Percentiles rank a stretch among this genome's conserved stretches.
phyloP scores from a whole-genome alignment of 768 basidiomycete genomes.

The Pulveroboletus sp. region DNA sequence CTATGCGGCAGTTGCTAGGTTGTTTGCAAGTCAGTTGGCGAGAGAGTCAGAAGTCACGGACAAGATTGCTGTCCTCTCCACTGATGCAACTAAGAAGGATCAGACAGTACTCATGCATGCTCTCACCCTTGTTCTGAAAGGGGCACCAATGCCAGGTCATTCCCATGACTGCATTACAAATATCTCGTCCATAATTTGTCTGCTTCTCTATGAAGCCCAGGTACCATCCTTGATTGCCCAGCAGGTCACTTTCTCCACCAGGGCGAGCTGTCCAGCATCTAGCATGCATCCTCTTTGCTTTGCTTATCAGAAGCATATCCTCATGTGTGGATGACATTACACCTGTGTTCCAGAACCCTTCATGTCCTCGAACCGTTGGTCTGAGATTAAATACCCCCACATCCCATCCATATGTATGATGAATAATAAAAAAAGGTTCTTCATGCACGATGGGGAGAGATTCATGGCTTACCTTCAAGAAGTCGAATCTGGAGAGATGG shows the following conservation, averaged over 20 bases:
- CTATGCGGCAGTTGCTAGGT: constrained; percentile 57
- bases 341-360: constrained; percentile 50
- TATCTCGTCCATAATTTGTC: constrained; percentile 58
- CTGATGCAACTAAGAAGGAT: constrained; percentile 22
- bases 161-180: constrained; percentile 63
- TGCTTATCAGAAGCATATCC: constrained; percentile 55
- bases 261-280: constrained; percentile 33
- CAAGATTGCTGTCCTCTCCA: constrained; percentile 34
- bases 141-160: constrained; percentile 59
- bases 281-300: constrained; percentile 46
- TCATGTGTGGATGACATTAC: constrained; percentile 51
- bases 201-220: constrained; percentile 45
- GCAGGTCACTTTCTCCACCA: constrained; percentile 14
- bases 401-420: constrained; percentile 63
- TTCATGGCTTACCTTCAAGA: constrained; percentile 55
- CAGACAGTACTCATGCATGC: constrained; percentile 5
- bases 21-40: constrained; percentile 51
- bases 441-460: constrained; percentile 52
- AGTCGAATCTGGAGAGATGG: constrained; percentile 52
- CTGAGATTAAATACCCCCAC: constrained; percentile 52
- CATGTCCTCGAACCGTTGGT: constrained; percentile 61
- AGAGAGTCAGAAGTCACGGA: constrained; percentile 44
- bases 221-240: constrained; percentile 10
- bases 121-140: constrained; percentile 61
- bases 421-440: constrained; percentile 51